Base-by-base conservation (phyloP, 2,329 filamentous ascomycete genomes). In the Alternaria angustiovoidea region DNA sequence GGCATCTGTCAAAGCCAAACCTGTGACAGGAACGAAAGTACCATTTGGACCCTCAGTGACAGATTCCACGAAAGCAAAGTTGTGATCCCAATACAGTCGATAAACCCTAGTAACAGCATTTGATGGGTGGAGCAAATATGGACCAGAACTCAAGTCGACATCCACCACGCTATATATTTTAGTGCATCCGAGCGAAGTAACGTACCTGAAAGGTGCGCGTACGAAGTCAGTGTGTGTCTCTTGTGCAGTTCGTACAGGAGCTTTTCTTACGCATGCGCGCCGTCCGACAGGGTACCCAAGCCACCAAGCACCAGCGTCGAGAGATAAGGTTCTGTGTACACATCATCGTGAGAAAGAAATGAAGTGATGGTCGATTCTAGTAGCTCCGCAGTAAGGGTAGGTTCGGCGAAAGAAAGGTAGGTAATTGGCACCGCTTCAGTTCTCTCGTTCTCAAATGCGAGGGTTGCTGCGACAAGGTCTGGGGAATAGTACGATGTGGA, bases 1-100 rank as follows among this genome's bases (percentile, higher is more conserved):
- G n/a, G 62, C 30, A 43, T 64, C 41, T 22, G 57, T 60, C 16
- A 32, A 28, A 18, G 43, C 63, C 12, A 62, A 39, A 20, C 57
- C 58, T 14, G 63, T 62, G 22, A 66, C 55, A 18, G 58, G 57
- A 24, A 61, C 24, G 30, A 62, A 64, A 16, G 58, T 62, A 7
- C 59, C 59, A 39, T 64, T 66, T 9, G 39, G 22, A 18, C 53
- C 64, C 47, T 66, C 55, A 12, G 56, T 64, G 28, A 64, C 61
- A 5, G 61, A 64, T 24, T 62, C 51, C 22, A 49, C 53, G 11
- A 61, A 61, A 34, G 58, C 58, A 24, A 61, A 61, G 26, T 49
- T 61, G 41, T 59, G 48, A 38, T 64, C 62, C 61, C 58, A 61
- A 52, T 64, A 64, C 32, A 62, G 48, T 11, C 61, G 42, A 49